Percentiles rank a stretch among this genome's conserved stretches.
Evolutionary conservation across 169 alveolate species (phyloP).

Genomic region (Plasmodium ovale): DNA sequence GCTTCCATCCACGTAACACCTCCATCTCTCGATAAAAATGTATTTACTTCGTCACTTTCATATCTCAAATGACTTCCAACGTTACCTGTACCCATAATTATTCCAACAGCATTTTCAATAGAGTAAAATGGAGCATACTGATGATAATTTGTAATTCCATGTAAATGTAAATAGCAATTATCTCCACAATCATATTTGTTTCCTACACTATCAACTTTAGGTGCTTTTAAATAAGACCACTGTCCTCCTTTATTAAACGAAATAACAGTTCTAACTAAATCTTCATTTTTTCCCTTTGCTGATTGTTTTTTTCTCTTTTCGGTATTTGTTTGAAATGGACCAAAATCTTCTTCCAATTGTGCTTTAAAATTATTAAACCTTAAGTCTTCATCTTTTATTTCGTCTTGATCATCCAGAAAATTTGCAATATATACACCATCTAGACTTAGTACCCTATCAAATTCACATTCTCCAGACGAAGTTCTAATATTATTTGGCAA

Average conservation of each 20-base stretch:
- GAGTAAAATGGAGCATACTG: slow-evolving; percentile 96
- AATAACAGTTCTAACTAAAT: slow-evolving; percentile 92
- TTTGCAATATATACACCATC: slow-evolving; percentile 98
- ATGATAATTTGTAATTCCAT: slow-evolving; percentile 91
- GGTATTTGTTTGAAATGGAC: slow-evolving; percentile 78
- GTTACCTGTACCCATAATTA: slow-evolving; percentile 97
- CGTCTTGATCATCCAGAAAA: slow-evolving; percentile 89
- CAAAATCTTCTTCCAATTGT: slow-evolving; percentile 77
- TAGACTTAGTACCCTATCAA: slow-evolving; percentile 94
- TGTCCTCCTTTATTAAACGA: slow-evolving; percentile 98
- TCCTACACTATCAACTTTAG: slow-evolving; percentile 94
- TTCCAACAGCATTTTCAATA: slow-evolving; percentile 96
- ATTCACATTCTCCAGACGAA: slow-evolving; percentile 95
- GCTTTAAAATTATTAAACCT: slow-evolving; percentile 68
- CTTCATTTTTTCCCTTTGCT: slow-evolving; percentile 82
- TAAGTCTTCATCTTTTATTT: slow-evolving; percentile 33
- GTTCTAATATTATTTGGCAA: slow-evolving; percentile 93
- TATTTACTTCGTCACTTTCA: slow-evolving; percentile 91
- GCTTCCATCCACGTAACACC: slow-evolving; percentile 98
- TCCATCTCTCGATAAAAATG: slow-evolving; percentile 98
- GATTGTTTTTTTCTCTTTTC: slow-evolving; percentile 79
- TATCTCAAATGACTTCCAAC: slow-evolving; percentile 93
- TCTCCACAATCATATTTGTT: slow-evolving; percentile 93
- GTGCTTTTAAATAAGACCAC: slow-evolving; percentile 97
- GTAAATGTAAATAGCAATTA: slow-evolving; percentile 95